These are phyloP conservation scores for Ensete ventricosum DNA, from an alignment of 176 grass and related monocot genomes.

Conservation along the genomic window DNA sequence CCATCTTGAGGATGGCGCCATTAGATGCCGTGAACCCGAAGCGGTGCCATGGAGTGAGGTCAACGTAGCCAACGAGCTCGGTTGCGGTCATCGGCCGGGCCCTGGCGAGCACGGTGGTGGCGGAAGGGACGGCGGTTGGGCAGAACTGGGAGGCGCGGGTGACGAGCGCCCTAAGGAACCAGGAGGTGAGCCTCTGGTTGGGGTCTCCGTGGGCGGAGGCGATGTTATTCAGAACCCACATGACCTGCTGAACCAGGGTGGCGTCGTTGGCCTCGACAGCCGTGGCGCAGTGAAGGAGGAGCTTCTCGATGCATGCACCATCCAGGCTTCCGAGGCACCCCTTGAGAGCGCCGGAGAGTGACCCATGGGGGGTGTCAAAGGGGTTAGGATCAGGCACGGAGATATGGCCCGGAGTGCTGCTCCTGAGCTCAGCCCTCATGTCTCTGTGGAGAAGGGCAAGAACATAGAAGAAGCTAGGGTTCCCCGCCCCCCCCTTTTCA, in stretches of 20 bases:
- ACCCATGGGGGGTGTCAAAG: neutral
- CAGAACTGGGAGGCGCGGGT: constrained; percentile 17
- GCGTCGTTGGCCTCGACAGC: constrained; percentile 24
- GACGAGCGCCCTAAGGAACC: constrained; percentile 18
- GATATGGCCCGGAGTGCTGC: neutral
- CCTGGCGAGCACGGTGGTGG: neutral
- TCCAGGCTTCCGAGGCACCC: constrained; percentile 17
- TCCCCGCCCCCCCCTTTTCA: neutral
- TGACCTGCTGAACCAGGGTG: constrained; percentile 24
- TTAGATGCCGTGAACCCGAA: constrained; percentile 25
- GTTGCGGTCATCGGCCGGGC: constrained; percentile 13
- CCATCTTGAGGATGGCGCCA: constrained; percentile 13
- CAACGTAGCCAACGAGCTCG: constrained; percentile 22
- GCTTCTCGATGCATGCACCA: constrained; percentile 24
- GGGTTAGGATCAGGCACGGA: neutral
- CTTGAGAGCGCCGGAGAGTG: neutral
- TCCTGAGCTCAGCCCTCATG: constrained; percentile 8
- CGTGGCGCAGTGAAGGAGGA: constrained; percentile 22
- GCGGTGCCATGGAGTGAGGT: constrained; percentile 28
- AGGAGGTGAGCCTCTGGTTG: constrained; percentile 24
- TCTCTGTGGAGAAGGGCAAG: neutral
- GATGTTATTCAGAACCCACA: constrained; percentile 32
- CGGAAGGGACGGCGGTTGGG: constrained; percentile 10
- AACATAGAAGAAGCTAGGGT: neutral
- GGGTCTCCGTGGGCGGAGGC: constrained; percentile 10